Evolutionary conservation across 257 asterid species (phyloP), one percentile per base, ranked within the genome.

Genomic region (Osmanthus fragrans): DNA sequence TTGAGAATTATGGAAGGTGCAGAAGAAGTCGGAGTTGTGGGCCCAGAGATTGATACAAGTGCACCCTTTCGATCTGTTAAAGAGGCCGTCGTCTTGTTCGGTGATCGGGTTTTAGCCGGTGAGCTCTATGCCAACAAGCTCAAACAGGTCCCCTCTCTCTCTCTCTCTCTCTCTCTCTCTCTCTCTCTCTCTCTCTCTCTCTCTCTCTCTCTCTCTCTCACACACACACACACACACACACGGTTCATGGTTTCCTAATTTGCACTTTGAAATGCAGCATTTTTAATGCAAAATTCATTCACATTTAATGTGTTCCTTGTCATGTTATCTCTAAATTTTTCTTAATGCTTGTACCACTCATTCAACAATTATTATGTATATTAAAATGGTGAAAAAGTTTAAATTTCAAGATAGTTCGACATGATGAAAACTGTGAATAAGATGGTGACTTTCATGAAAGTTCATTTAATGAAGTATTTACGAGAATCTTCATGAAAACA

Each of bases 31-130:
- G 70, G n/a, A 66, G 81, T 32, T 5, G 40, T 21, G 72, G 67
- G 70, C 23, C 85, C 96, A 23, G 96, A 92, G 87, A 90, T 94
- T 7, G 98, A 94, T 78, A 92, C 98, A 0, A 92, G 97, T 39
- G 88, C 94, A 9, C 98, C 97, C 0, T 94, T 92, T 79, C 90
- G 92, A 0, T 94, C 97, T 0, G 97, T 94, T 6, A 92, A 87
- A 76, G 98, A 94, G 83, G 97, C 98, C 4, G 96, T 92, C 66
- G 49, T 83, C 79, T 75, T 94, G 84, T 92, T 88, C 87, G 97
- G 96, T 0, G 94, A 94, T 79, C 84, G 88, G 82, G 89, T 94
- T 79, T 87, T 94, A 2, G 97, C 91, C 42, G 89, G 88, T 10
- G 90, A 89, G 72, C 82, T 92, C 71, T 92, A 92, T 54, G 85